Evolutionary conservation across 768 basidiomycete species (phyloP).

Genomic region (Lactifluus rugatus): DNA sequence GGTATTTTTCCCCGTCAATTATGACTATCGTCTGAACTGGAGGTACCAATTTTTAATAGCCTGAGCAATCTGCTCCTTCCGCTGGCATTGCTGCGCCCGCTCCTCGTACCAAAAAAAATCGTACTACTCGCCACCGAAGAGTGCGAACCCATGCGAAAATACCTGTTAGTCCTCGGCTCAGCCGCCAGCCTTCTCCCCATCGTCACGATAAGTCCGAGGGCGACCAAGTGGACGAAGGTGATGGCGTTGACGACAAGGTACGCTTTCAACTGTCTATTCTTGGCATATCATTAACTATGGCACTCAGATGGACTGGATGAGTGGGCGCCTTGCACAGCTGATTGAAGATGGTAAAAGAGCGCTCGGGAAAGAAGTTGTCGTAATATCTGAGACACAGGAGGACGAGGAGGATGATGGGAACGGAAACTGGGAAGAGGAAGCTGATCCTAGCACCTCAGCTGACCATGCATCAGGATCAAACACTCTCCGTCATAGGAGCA

Average conservation of each 20-base stretch:
- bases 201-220: constrained; percentile 33
- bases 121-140: constrained; percentile 33
- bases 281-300: not conserved
- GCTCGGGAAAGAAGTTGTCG: constrained; percentile 66
- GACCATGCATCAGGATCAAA: constrained; percentile 21
- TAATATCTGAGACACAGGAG: constrained; percentile 63
- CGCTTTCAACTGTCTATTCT: not conserved
- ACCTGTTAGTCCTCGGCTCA: constrained; percentile 17
- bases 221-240: constrained; percentile 21
- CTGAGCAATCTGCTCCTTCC: constrained; percentile 18
- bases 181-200: constrained; percentile 20
- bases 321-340: constrained; percentile 53
- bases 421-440: constrained; percentile 68
- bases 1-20: not conserved
- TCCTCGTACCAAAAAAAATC: constrained; percentile 30
- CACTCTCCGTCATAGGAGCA: constrained; percentile 20
- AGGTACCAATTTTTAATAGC: not conserved
- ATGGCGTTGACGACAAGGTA: constrained; percentile 17
- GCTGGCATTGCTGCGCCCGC: constrained; percentile 29
- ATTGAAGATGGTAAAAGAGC: constrained; percentile 77
- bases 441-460: constrained; percentile 20
- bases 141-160: constrained; percentile 22
- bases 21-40: not conserved
- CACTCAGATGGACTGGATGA: constrained; percentile 74
- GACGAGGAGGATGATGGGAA: constrained; percentile 71